Evolutionary conservation across 225 moss, liverwort and hornwort species (phyloP).

Genomic region (Pseudisothecium myosuroides): DNA sequence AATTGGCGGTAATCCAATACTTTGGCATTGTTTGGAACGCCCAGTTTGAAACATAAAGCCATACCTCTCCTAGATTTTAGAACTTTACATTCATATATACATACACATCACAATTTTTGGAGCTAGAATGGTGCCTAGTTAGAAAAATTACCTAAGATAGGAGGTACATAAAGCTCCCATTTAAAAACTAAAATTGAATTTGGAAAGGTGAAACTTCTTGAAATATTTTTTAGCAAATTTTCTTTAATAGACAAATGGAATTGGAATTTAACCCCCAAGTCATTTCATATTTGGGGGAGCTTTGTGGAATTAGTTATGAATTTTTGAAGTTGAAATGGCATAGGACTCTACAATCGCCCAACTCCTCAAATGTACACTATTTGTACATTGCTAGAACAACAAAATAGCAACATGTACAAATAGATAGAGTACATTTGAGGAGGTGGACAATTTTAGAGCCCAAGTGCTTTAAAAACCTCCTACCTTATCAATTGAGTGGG

Average conservation of each 20-base stretch:
- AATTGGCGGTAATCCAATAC: background rate
- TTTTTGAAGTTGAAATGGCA: background rate
- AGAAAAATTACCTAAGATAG: background rate
- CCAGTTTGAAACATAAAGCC: background rate
- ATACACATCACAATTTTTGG: background rate
- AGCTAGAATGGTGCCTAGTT: background rate
- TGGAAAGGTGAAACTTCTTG: background rate
- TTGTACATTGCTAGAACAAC: too few relatives aligned
- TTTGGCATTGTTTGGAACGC: background rate
- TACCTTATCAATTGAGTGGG: background rate
- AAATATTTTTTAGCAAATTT: fast-evolving
- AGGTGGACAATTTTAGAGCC: too few relatives aligned
- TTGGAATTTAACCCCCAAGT: background rate
- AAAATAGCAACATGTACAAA: too few relatives aligned
- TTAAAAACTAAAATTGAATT: background rate
- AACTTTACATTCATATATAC: too few relatives aligned
- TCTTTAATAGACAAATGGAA: background rate
- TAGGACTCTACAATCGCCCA: too few relatives aligned
- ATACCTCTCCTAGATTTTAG: background rate
- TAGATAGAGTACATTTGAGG: too few relatives aligned
- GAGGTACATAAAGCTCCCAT: fast-evolving
- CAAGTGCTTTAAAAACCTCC: too few relatives aligned
- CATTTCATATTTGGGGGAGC: background rate
- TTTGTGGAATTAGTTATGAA: background rate
- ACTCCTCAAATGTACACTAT: too few relatives aligned